These are phyloP conservation scores for Alternaria arbusti DNA, from an alignment of 2,329 filamentous ascomycete species.

Conservation along the genomic window DNA sequence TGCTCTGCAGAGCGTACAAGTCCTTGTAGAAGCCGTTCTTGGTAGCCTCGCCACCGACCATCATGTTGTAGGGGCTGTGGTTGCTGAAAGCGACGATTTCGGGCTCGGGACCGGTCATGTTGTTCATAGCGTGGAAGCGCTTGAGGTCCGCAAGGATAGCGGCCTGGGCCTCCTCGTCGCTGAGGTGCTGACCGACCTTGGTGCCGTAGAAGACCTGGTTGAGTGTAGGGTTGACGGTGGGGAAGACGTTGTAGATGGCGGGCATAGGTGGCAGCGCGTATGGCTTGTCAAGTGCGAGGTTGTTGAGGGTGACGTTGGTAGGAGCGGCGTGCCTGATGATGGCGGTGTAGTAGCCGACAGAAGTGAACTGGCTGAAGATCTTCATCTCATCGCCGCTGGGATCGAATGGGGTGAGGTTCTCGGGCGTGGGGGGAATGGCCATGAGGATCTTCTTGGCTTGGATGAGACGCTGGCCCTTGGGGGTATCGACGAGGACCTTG, in stretches of 20 bases:
- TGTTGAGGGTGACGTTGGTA: constrained; percentile 29
- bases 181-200: constrained; percentile 12
- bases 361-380: constrained; percentile 49
- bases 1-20: constrained; percentile 30
- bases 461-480: constrained; percentile 32
- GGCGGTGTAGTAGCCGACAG: constrained; percentile 49
- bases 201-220: constrained; percentile 25
- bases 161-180: constrained; percentile 19
- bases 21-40: constrained; percentile 28
- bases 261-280: constrained; percentile 43
- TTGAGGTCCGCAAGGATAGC: constrained; percentile 24
- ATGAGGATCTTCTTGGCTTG: constrained; percentile 51
- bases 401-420: constrained; percentile 46
- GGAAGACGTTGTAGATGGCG: constrained; percentile 33
- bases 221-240: constrained; percentile 22
- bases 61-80: constrained; percentile 35
- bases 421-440: constrained; percentile 50
- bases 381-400: constrained; percentile 42
- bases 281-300: constrained; percentile 30
- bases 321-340: constrained; percentile 50
- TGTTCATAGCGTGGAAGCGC: constrained; percentile 13
- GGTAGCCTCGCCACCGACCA: constrained; percentile 16
- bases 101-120: constrained; percentile 5
- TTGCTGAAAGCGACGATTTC: constrained; percentile 31
- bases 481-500: constrained; percentile 19